Evolutionary conservation across 805 yeast genomes (phyloP).

Genomic region (Yarrowia keelungensis): DNA sequence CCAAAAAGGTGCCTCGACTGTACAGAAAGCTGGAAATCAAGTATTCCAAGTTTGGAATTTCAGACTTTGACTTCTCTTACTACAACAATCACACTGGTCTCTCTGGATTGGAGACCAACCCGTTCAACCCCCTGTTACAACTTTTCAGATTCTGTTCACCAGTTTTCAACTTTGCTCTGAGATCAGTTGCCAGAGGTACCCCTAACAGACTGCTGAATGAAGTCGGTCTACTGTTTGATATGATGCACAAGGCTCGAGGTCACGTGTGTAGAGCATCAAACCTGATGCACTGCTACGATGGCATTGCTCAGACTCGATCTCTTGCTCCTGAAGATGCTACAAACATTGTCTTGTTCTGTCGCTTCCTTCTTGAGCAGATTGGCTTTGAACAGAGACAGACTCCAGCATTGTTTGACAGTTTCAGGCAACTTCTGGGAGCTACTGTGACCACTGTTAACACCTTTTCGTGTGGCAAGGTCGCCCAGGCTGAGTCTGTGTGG

Average conservation of each 20-base stretch:
- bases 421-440: conserved; percentile 41
- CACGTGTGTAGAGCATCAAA: conserved; percentile 82
- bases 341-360: conserved; percentile 54
- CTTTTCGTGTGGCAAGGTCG: conserved; percentile 44
- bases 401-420: conserved; percentile 20
- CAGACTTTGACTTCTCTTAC: conserved; percentile 88
- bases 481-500: conserved; percentile 41
- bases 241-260: conserved; percentile 84
- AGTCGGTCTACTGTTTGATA: conserved; percentile 87
- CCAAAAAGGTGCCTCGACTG: conserved; percentile 69
- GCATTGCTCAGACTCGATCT: conserved; percentile 29
- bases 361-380: conserved; percentile 63
- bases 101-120: conserved; percentile 90
- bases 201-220: conserved; percentile 66
- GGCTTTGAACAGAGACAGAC: conserved; percentile 52
- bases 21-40: conserved; percentile 76
- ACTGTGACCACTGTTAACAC: conserved; percentile 43
- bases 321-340: conserved; percentile 24
- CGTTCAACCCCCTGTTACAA: conserved; percentile 80
- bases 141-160: conserved; percentile 78
- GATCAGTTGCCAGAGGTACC: conserved; percentile 59
- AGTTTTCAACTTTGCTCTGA: conserved; percentile 68
- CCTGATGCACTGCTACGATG: conserved; percentile 46
- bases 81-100: conserved; percentile 70
- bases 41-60: conserved; percentile 89